phyloP scores from a whole-genome alignment of 768 basidiomycete species.

The Tricholoma saponaceum region DNA sequence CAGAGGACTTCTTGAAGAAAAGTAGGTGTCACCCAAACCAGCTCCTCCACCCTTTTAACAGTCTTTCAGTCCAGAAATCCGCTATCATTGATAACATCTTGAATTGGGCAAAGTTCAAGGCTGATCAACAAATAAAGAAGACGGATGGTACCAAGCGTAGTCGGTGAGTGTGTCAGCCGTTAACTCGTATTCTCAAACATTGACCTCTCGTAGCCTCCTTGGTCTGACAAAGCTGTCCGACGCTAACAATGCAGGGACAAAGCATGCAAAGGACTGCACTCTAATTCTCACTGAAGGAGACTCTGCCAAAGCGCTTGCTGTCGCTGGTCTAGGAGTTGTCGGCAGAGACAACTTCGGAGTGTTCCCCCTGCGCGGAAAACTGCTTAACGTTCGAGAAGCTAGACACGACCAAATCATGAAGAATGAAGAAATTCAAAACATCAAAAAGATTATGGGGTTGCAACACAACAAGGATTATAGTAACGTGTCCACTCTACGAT shows the following conservation, averaged over 20 bases:
- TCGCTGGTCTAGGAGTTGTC: slow-evolving; percentile 91
- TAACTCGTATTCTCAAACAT: not conserved
- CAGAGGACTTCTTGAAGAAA: slow-evolving; percentile 96
- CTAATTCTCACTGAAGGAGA: slow-evolving; percentile 98
- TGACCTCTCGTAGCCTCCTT: slow-evolving; percentile 53
- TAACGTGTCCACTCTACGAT: slow-evolving; percentile 65
- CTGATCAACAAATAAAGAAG: slow-evolving; percentile 93
- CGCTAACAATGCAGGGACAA: slow-evolving; percentile 95
- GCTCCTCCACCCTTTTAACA: not conserved
- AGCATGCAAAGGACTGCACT: slow-evolving; percentile 76
- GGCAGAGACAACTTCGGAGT: slow-evolving; percentile 97
- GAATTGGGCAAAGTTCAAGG: slow-evolving; percentile 96
- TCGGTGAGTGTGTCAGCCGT: slow-evolving; percentile 43
- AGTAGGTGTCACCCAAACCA: slow-evolving; percentile 41
- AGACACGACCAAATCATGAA: slow-evolving; percentile 96
- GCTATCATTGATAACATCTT: slow-evolving; percentile 88
- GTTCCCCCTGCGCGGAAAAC: slow-evolving; percentile 94
- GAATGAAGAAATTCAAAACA: slow-evolving; percentile 94
- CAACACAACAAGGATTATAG: slow-evolving; percentile 92
- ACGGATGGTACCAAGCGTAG: slow-evolving; percentile 90
- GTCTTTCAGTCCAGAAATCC: slow-evolving; percentile 70
- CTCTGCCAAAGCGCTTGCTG: slow-evolving; percentile 94
- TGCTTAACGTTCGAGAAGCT: slow-evolving; percentile 96
- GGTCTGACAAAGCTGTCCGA: slow-evolving; percentile 94
- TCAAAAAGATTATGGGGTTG: slow-evolving; percentile 97